These are phyloP conservation scores for Ogataea degrootiae DNA, from an alignment of 805 yeast species.

Conservation along the genomic window DNA sequence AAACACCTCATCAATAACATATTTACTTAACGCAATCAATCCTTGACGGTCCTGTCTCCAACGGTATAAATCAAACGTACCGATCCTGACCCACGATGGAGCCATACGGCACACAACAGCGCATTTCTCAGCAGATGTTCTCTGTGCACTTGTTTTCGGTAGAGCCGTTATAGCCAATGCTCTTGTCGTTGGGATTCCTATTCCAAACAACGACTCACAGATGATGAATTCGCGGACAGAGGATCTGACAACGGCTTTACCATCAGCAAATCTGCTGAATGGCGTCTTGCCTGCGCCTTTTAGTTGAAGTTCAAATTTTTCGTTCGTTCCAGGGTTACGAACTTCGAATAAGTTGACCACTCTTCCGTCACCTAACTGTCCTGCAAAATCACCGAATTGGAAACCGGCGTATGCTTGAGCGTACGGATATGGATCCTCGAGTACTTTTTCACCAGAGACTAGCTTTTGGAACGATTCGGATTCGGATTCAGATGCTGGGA, in stretches of 20 bases:
- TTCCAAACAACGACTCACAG: conserved; percentile 72
- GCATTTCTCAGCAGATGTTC: conserved; percentile 70
- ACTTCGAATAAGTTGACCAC: conserved; percentile 78
- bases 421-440: conserved; percentile 57
- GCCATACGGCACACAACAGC: conserved; percentile 85
- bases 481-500: conserved; percentile 33
- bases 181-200: conserved; percentile 84
- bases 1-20: conserved; percentile 62
- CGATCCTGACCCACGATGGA: conserved; percentile 80
- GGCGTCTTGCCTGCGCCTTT: conserved; percentile 95
- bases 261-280: conserved; percentile 92
- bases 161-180: conserved; percentile 69
- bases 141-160: conserved; percentile 73
- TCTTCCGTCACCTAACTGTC: conserved; percentile 95
- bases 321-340: conserved; percentile 37
- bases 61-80: conserved; percentile 80
- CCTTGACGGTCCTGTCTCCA: conserved; percentile 67
- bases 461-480: conserved; percentile 39
- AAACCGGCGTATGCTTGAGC: conserved; percentile 93
- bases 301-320: conserved; percentile 63
- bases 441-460: conserved; percentile 54
- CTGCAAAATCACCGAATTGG: conserved; percentile 96
- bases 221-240: conserved; percentile 84
- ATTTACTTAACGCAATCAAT: conserved; percentile 60
- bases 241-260: conserved; percentile 87